Conservation (phyloP, 306 rosid species). For the Begonia masoniana region DNA sequence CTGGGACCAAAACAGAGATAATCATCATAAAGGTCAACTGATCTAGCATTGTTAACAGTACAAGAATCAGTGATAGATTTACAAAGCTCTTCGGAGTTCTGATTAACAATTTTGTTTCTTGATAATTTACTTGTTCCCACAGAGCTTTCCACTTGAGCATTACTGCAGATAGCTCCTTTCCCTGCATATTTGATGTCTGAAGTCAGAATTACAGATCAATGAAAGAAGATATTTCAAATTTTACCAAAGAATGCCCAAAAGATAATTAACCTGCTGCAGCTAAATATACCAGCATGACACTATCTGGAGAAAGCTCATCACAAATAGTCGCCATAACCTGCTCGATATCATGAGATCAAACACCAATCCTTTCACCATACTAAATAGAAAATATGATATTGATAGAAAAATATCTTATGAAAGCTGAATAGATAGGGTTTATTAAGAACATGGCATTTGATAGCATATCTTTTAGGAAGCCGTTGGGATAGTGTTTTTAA, state of each 20-base stretch:
- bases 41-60: conserved; percentile 47
- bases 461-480: too few species aligned
- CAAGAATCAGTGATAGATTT: conserved; percentile 36
- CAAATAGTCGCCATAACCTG: conserved; percentile 96
- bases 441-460: too few species aligned
- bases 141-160: conserved; percentile 31
- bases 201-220: conserved; percentile 20
- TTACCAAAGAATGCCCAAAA: conserved; percentile 11
- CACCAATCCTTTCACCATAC: background rate
- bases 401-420: too few species aligned
- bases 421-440: too few species aligned
- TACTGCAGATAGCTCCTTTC: conserved; percentile 38
- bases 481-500: too few species aligned
- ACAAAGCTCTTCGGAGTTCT: conserved; percentile 34
- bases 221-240: conserved; percentile 4
- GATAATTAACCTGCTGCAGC: conserved; percentile 78
- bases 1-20: conserved; percentile 86
- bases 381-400: background rate
- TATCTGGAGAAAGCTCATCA: conserved; percentile 84
- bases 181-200: conserved; percentile 43
- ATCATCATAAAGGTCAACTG: conserved; percentile 43
- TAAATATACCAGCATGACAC: conserved; percentile 70
- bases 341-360: conserved; percentile 4
- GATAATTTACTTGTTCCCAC: conserved; percentile 51
- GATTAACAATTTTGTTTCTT: conserved; percentile 41